Base-by-base conservation (phyloP, 2,329 filamentous ascomycete species). In the Phoma sp. region DNA sequence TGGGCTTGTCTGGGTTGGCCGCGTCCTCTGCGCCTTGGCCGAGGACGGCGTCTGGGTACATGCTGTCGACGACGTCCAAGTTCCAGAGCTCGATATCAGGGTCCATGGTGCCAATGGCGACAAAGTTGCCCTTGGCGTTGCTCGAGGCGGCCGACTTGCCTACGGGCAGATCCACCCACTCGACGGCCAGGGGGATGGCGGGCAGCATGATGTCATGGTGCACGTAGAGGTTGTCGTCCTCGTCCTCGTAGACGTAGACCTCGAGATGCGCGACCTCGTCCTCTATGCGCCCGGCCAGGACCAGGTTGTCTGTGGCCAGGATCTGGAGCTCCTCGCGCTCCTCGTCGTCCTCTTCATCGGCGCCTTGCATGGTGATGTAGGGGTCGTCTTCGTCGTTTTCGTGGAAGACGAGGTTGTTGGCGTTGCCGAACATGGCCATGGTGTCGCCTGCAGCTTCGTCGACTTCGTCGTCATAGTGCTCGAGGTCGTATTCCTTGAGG, bases 161-260 rank as follows among this genome's bases (percentile, higher is more conserved):
- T 32, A 96, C 92, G n/a, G 92, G 89, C 51, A 96, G 83, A 74
- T 97, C 91, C 39, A 99, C 79, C 95, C 95, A 99, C 80, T 99
- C 95, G 36, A 98, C 85, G 70, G 92, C 95, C 6, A 99, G 86
- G 10, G 95, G 95, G 71, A 99, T 96, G 22, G 94, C 94, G 29
- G 95, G 95, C 51, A 99, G 85, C 94, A 99, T 98, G 68, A 99
- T 96, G 77, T 99, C 95, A 84, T 99, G 95, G 80, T 99, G 95
- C 22, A 99, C 94, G 76, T 99, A 99, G 58, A 99, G 88, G 74
- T 99, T 99, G 78, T 98, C 95, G 39, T 88, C 90, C 59, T 87
- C 87, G 68, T 98, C 95, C 76, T 99, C 95, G 78, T 98, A 99
- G 25, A 99, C 92, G 71, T 98, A 97, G 19, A 98, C 90, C 76